Percentiles rank a stretch among this genome's conserved stretches.
phyloP scores from a whole-genome alignment of 2,329 filamentous ascomycete genomes.

The Grosmannia huntii region DNA sequence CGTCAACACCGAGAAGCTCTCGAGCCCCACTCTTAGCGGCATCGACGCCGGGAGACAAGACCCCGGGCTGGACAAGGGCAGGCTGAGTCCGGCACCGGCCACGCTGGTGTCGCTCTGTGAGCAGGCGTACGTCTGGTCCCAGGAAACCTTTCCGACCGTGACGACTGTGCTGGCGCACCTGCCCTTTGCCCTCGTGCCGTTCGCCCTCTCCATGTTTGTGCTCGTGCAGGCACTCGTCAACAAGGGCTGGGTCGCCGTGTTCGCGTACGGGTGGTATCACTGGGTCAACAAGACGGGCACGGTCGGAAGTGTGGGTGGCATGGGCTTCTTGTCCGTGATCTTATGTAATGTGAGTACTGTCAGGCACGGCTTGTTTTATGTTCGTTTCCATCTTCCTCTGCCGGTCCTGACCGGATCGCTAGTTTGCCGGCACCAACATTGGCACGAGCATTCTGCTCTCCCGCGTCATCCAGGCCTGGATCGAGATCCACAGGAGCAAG shows the following conservation, averaged over 20 bases:
- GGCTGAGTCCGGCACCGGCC: too few species aligned
- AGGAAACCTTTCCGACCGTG: conserved; percentile 59
- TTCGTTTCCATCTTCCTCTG: neutral
- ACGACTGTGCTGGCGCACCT: conserved; percentile 52
- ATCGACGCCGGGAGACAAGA: neutral
- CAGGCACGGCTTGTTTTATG: neutral
- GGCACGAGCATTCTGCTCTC: conserved; percentile 62
- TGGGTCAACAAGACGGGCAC: conserved; percentile 60
- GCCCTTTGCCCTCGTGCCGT: conserved; percentile 55
- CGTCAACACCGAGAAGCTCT: neutral
- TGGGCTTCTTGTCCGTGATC: conserved; percentile 59
- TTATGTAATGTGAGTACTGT: conserved; percentile 54
- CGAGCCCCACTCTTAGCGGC: neutral
- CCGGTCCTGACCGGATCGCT: neutral
- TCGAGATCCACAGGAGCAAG: conserved; percentile 38
- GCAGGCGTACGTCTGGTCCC: conserved; percentile 41
- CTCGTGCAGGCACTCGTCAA: conserved; percentile 60
- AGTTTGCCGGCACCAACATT: conserved; percentile 70
- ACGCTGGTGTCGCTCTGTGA: conserved; percentile 36
- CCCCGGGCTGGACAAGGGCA: neutral
- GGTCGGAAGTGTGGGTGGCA: conserved; percentile 54
- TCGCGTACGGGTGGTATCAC: conserved; percentile 60
- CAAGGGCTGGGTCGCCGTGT: conserved; percentile 62
- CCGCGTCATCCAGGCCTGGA: conserved; percentile 58
- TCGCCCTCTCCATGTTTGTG: conserved; percentile 63